Percentiles rank a stretch among this genome's conserved stretches.
Conservation (phyloP, 192 early-diverging fungal genomes). For the Umbelopsis sp. region DNA sequence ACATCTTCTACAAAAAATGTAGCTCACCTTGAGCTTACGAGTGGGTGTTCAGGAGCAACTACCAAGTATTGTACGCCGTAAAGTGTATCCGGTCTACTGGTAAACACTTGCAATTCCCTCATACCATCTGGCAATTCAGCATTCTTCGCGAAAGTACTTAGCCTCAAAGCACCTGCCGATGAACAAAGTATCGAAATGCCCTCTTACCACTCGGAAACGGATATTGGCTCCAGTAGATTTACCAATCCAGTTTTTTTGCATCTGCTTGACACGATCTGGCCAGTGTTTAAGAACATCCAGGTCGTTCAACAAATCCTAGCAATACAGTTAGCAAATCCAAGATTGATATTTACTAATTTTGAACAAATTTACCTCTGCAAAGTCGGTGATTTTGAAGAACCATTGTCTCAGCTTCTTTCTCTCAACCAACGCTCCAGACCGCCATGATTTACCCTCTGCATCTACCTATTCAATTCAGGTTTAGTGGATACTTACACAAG, state of each 20-base stretch:
- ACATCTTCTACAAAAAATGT: neutral
- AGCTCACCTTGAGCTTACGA: conserved; percentile 33
- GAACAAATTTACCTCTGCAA: conserved; percentile 63
- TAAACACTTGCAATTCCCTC: conserved; percentile 66
- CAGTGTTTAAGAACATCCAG: conserved; percentile 76
- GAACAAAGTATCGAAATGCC: neutral
- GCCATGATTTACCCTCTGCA: conserved; percentile 81
- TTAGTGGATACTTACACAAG: neutral
- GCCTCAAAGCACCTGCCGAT: too few relatives aligned
- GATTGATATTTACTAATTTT: neutral
- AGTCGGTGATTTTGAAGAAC: conserved; percentile 89
- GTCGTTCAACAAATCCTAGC: conserved; percentile 70
- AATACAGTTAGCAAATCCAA: neutral
- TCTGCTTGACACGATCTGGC: conserved; percentile 87
- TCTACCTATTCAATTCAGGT: conserved; percentile 63
- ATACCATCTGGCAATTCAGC: neutral
- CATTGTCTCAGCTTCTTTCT: conserved; percentile 84
- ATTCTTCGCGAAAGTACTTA: neutral
- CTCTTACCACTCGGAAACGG: conserved; percentile 52
- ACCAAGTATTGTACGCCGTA: conserved; percentile 77
- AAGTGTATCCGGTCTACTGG: conserved; percentile 77
- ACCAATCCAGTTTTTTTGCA: conserved; percentile 95
- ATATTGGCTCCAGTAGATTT: conserved; percentile 81
- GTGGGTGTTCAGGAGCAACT: conserved; percentile 62
- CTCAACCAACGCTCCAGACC: conserved; percentile 92